phyloP scores from a whole-genome alignment of 2,329 filamentous ascomycete genomes.

The Aureobasidium sp. region DNA sequence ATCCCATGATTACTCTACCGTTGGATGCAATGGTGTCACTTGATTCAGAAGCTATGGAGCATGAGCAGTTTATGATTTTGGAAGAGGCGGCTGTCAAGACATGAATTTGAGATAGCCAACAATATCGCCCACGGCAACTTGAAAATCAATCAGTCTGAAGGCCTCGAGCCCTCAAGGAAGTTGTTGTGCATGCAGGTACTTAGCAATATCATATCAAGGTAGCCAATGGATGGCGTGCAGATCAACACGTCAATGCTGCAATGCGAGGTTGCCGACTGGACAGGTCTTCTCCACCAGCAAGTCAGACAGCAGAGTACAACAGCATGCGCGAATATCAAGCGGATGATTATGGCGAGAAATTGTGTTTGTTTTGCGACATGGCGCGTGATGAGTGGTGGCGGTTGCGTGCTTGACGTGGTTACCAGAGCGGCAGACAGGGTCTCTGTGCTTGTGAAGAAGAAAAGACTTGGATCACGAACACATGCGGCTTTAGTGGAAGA shows the following conservation, averaged over 20 bases:
- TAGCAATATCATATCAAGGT: neutral
- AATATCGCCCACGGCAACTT: too few species aligned
- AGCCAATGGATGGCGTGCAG: neutral
- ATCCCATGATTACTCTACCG: conserved; percentile 14
- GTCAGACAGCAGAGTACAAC: neutral
- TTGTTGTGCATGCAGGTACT: neutral
- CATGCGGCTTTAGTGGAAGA: neutral
- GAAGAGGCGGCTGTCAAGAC: neutral
- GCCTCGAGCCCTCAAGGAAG: too few species aligned
- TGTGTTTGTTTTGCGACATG: neutral
- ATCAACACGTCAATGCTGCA: neutral
- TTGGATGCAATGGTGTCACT: conserved; percentile 2
- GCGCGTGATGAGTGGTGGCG: neutral
- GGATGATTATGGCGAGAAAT: neutral
- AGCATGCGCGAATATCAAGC: neutral
- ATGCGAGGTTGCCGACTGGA: neutral
- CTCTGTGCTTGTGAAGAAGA: neutral
- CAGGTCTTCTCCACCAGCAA: neutral
- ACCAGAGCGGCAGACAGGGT: neutral
- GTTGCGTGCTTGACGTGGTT: neutral
- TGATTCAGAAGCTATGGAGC: neutral
- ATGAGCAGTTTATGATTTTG: neutral
- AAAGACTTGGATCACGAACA: neutral
- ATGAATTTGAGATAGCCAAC: neutral
- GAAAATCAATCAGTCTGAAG: too few species aligned